phyloP scores from a whole-genome alignment of 2,329 filamentous ascomycete genomes.

The Teratosphaeria zuluensis region DNA sequence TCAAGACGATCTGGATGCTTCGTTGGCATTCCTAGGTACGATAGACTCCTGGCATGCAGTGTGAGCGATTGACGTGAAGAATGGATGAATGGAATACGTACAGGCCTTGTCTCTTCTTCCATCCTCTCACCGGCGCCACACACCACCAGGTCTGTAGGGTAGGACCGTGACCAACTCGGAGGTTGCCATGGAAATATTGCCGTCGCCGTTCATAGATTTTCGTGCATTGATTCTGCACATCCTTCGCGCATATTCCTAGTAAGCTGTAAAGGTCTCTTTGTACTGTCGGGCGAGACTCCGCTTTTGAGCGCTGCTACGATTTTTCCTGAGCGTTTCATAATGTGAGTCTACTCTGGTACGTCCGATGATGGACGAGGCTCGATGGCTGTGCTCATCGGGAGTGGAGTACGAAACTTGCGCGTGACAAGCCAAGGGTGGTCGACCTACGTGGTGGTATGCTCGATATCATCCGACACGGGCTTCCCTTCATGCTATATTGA shows the following conservation, averaged over 20 bases:
- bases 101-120: neutral
- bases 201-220: too few species aligned
- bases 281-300: neutral
- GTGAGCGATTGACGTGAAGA: neutral
- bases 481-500: neutral
- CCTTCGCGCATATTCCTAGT: neutral
- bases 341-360: neutral
- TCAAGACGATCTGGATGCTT: neutral
- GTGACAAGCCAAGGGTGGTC: neutral
- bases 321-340: neutral
- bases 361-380: neutral
- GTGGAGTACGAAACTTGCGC: neutral
- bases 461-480: neutral
- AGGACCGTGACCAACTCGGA: neutral
- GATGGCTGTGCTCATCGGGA: too few species aligned
- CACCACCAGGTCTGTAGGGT: neutral
- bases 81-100: neutral
- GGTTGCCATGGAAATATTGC: too few species aligned
- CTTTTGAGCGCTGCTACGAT: neutral
- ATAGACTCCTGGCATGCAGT: neutral
- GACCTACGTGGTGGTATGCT: neutral
- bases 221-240: neutral
- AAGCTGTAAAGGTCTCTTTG: neutral
- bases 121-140: neutral
- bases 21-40: neutral